Evolutionary conservation across 2,329 filamentous ascomycete genomes (phyloP), one percentile per base, ranked within the genome.

Genomic region (Nannizzia gypsea): DNA sequence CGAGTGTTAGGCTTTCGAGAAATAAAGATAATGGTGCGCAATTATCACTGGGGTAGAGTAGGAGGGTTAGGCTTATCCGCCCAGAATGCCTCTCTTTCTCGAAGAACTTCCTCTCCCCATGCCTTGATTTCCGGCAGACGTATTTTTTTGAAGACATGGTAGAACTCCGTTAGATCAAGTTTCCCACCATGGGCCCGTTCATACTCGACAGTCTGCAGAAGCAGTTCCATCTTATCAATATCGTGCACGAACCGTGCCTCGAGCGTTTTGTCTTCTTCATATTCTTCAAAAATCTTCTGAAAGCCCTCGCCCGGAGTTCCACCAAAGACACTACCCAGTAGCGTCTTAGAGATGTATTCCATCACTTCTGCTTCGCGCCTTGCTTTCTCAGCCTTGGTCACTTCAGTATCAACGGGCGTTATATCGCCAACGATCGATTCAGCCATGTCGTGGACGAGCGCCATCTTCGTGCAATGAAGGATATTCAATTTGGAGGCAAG

Each of bases 161-260:
- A 82, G 66, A 99, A 97, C 76, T 99, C 93, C 58, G 87, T 83
- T 57, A 99, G 76, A 72, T 97, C 90, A 42, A 90, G 72, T 64
- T 77, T 74, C 28, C 83, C 83, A 59, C 84, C 75, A 56, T 83
- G 79, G 11, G 80, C 76, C 67, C 87, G 86, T 81, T 99, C 93
- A 70, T 99, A 99, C 74, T 99, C 93, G 31, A 95, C 78, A 88
- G 96, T 96, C 77, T 99, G 93, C 69, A 95, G 77, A 63, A 99
- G 76, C 65, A 99, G 78, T 77, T 99, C 93, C 73, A 99, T 85
- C 84, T 97, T 97, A 76, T 99, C 93, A 61, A 99, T 83, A 72
- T 99, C 93, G 72, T 99, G 93, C 48, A 99, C 93, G 64, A 92
- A 97, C 63, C 85, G 80, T 66, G 87, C 89, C 71, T 99, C 92